phyloP scores from a whole-genome alignment of 305 asterid genomes.

The Stenogyne calaminthoides region DNA sequence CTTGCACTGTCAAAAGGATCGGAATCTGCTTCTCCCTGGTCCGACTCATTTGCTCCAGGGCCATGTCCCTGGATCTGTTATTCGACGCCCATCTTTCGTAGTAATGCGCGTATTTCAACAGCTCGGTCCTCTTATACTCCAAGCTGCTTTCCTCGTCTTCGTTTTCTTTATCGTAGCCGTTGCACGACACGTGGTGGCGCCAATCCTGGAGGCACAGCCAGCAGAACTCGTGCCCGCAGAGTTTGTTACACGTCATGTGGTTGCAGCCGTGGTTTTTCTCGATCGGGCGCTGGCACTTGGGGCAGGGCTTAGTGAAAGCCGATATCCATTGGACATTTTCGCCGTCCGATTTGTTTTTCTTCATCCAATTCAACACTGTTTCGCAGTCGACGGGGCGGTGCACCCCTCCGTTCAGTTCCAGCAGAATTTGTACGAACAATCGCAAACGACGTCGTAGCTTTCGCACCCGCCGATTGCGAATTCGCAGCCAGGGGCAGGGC shows the following conservation, averaged over 20 bases:
- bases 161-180: neutral
- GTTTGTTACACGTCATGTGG: constrained; percentile 35
- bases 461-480: neutral
- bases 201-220: constrained; percentile 37
- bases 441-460: constrained; percentile 37
- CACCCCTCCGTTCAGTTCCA: constrained; percentile 43
- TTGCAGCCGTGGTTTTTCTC: constrained; percentile 52
- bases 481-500: no score
- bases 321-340: constrained; percentile 41
- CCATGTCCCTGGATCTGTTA: constrained; percentile 29
- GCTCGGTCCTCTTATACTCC: neutral
- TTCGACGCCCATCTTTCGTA: constrained; percentile 48
- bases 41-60: constrained; percentile 17
- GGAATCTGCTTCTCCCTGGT: constrained; percentile 5
- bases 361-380: constrained; percentile 41
- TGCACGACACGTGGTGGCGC: neutral
- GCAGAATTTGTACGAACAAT: constrained; percentile 38
- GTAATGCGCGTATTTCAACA: constrained; percentile 35
- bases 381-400: constrained; percentile 45
- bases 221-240: constrained; percentile 37
- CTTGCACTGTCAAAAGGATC: constrained; percentile 8
- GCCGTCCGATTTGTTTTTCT: constrained; percentile 36
- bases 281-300: constrained; percentile 41
- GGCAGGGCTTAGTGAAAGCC: constrained; percentile 50
- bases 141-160: neutral